Evolutionary conservation across 2,329 filamentous ascomycete genomes (phyloP).

Genomic region (Trichoderma lentiforme): DNA sequence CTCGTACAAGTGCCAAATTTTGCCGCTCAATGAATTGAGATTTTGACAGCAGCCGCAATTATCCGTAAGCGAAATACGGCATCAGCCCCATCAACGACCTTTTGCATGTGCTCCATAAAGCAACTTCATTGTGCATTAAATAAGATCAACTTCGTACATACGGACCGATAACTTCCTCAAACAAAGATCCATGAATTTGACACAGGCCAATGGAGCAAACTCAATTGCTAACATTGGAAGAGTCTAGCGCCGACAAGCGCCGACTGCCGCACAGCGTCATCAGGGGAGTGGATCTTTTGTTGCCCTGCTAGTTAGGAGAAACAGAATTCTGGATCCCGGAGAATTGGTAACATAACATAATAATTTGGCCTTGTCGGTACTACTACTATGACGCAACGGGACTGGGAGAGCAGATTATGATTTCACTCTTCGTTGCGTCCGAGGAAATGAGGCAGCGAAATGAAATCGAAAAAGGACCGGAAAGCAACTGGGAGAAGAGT

Average conservation of each 20-base stretch:
- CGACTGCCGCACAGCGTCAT: background rate
- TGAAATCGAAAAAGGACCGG: slow-evolving; percentile 5
- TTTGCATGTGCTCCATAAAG: background rate
- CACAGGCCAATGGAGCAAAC: background rate
- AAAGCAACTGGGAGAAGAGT: background rate
- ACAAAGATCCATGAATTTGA: background rate
- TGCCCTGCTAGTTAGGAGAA: slow-evolving; percentile 1
- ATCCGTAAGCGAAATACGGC: background rate
- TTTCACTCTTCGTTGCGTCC: background rate
- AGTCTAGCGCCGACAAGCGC: background rate
- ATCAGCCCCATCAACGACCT: background rate
- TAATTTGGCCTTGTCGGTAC: background rate
- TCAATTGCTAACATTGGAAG: background rate
- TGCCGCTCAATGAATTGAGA: background rate
- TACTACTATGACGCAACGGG: background rate
- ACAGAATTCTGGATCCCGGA: background rate
- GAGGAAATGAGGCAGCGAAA: background rate
- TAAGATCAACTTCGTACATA: background rate
- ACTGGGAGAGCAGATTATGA: slow-evolving; percentile 6
- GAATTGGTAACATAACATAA: background rate
- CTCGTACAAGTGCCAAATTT: background rate
- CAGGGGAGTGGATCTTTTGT: background rate
- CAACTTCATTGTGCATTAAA: background rate
- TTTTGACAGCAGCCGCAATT: background rate
- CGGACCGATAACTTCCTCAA: background rate